Percentiles rank a stretch among this genome's conserved stretches.
These are phyloP conservation scores for Botrytis elliptica DNA, from an alignment of 2,329 filamentous ascomycete species.

Conservation along the genomic window DNA sequence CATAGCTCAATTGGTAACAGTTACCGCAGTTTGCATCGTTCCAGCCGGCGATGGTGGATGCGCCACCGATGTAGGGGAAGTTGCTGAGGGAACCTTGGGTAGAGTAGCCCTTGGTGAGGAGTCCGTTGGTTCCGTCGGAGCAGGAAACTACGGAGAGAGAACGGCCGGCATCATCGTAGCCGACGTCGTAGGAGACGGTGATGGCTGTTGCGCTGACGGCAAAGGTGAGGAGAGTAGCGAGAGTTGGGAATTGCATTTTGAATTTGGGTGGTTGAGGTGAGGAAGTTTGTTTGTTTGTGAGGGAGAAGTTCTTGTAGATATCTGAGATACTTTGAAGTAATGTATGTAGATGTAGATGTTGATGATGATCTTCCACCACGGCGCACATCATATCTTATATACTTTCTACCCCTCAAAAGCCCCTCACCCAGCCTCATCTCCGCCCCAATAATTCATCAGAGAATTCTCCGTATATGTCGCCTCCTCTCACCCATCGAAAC, in stretches of 20 bases:
- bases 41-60: conserved; percentile 52
- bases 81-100: conserved; percentile 51
- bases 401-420: neutral
- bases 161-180: conserved; percentile 62
- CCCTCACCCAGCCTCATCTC: neutral
- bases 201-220: conserved; percentile 42
- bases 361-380: neutral
- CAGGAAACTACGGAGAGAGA: conserved; percentile 60
- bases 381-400: conserved; percentile 12
- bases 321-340: neutral
- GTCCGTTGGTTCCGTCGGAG: conserved; percentile 66
- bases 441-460: neutral
- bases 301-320: neutral
- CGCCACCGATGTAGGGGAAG: conserved; percentile 58
- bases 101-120: conserved; percentile 55
- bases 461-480: neutral
- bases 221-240: conserved; percentile 42
- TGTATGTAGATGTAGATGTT: neutral
- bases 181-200: conserved; percentile 67
- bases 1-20: conserved; percentile 57
- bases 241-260: conserved; percentile 47
- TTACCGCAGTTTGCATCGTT: conserved; percentile 55
- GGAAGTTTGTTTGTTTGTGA: neutral
- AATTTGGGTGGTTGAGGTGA: neutral
- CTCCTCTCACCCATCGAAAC: neutral